These are phyloP conservation scores for Colletotrichum sp. DNA, from an alignment of 2,329 filamentous ascomycete genomes.

Conservation along the genomic window DNA sequence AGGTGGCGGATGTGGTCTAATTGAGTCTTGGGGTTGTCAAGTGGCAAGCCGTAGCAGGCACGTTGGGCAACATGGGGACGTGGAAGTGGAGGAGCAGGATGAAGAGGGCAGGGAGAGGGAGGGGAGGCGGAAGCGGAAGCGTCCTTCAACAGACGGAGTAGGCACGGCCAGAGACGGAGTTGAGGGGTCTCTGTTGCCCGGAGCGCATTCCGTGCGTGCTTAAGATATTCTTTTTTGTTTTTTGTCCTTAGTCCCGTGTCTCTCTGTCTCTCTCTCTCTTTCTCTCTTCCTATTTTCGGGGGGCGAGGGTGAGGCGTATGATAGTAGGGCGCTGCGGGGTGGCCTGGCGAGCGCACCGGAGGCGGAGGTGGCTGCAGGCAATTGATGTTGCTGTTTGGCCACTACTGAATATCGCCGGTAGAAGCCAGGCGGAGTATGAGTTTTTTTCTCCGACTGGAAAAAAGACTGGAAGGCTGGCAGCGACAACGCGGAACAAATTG, in stretches of 20 bases:
- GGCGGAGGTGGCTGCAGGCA: neutral
- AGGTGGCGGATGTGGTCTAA: neutral
- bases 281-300: neutral
- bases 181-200: neutral
- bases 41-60: conserved; percentile 1
- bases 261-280: neutral
- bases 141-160: neutral
- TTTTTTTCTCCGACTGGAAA: neutral
- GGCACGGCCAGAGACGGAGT: neutral
- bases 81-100: neutral
- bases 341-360: neutral
- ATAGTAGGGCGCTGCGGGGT: neutral
- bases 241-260: neutral
- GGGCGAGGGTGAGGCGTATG: neutral
- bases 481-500: conserved; percentile 3
- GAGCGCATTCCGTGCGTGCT: neutral
- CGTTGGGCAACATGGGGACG: neutral
- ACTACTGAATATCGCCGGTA: neutral
- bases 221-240: neutral
- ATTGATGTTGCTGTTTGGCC: neutral
- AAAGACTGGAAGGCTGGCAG: neutral
- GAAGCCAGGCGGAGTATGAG: neutral
- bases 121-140: neutral
- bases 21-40: neutral
- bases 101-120: neutral